phyloP scores from a whole-genome alignment of 2,329 filamentous ascomycete genomes.

The Alternaria ventricosa region DNA sequence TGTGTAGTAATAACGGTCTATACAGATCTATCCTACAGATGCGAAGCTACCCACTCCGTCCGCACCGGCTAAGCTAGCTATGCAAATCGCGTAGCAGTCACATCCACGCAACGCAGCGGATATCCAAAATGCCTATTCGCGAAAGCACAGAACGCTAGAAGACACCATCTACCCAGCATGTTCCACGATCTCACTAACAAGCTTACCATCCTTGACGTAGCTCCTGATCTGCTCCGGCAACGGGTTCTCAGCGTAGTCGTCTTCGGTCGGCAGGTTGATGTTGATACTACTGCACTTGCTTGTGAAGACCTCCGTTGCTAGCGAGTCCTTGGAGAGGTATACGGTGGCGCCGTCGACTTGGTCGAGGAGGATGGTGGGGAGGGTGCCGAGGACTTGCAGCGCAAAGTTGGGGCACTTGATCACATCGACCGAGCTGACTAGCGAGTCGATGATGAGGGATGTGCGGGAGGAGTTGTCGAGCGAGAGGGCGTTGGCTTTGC shows the following conservation, averaged over 20 bases:
- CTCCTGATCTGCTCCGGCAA: slow-evolving; percentile 89
- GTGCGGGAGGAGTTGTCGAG: slow-evolving; percentile 87
- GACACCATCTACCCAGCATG: slow-evolving; percentile 71
- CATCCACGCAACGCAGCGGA: not conserved
- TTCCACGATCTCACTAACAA: slow-evolving; percentile 94
- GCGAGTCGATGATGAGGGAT: slow-evolving; percentile 84
- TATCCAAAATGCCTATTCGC: not conserved
- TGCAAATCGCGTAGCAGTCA: not conserved
- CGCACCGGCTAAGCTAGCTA: not conserved
- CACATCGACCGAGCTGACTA: slow-evolving; percentile 90
- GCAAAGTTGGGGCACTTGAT: slow-evolving; percentile 96
- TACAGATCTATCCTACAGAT: slow-evolving; percentile 1
- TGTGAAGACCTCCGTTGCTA: slow-evolving; percentile 80
- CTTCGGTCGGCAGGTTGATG: slow-evolving; percentile 76
- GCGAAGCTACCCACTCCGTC: not conserved
- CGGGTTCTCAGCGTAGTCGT: slow-evolving; percentile 86
- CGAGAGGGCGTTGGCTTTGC: slow-evolving; percentile 96
- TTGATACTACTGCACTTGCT: slow-evolving; percentile 90
- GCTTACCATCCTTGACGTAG: slow-evolving; percentile 75
- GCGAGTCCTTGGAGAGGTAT: slow-evolving; percentile 83
- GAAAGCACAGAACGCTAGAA: not conserved
- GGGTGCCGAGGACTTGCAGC: slow-evolving; percentile 83
- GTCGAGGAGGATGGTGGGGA: slow-evolving; percentile 89
- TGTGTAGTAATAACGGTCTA: not conserved
- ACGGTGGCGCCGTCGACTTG: slow-evolving; percentile 90